Evolutionary conservation across 305 asterid species (phyloP), one percentile per base, ranked within the genome.

Genomic region (Salvia sclarea): DNA sequence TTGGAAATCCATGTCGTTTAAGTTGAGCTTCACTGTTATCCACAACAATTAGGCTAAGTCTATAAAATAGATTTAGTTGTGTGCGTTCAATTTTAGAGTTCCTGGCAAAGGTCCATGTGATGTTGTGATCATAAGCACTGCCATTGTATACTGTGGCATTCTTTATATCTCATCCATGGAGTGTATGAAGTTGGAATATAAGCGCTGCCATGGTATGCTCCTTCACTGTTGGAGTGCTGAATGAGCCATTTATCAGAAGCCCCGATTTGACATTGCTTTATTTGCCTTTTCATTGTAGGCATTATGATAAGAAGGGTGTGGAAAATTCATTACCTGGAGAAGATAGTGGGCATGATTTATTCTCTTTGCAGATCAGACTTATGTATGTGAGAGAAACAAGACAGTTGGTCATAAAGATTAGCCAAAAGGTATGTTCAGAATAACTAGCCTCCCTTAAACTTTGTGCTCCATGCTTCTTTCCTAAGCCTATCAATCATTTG

Each of bases 351-450:
- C 71, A 67, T 17, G 80, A 82, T 76, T 72, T 83, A 66, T 86
- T 90, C 83, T 79, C 88, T 62, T 70, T 85, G 73, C 84, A 83
- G 69, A 82, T 86, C 73, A 72, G 84, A 69, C 85, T 87, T 74
- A 72, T 80, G 60, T 80, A 66, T 75, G 61, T 56, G 64, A 73
- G 56, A 64, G 77, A 78, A 73, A 74, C 81, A 62, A 72, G 81
- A 57, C 79, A 82, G 43, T 70, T 88, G 79, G 73, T 78, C 75
- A 78, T 90, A 74, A 90, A 80, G 83, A 90, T 90, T 71, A 78
- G 77, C 69, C 79, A 77, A 75, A 83, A 84, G 93, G 97, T 90
- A 58, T 35, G 18, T 35, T 35, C 41, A 16, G 8, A 41, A 43
- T 53, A 22, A 38, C 22, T 69, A 30, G 56, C 28, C 43, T 64